Evolutionary conservation across 345 rosid genomes (phyloP).

Genomic region (Eucalyptus guilfoylei): DNA sequence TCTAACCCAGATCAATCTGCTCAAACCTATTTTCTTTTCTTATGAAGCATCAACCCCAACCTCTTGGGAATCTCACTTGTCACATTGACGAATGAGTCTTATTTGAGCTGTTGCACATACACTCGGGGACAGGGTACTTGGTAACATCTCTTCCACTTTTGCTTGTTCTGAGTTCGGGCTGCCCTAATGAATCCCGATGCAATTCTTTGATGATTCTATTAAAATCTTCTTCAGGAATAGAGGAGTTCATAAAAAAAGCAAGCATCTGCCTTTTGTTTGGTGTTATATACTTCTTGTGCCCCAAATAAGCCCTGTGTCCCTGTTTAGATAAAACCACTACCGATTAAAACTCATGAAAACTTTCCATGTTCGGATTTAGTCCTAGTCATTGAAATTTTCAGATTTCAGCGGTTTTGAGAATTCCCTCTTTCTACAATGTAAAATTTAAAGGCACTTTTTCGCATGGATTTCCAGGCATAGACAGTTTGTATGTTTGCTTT

Average conservation of each 20-base stretch:
- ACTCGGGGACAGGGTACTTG: slow-evolving; percentile 79
- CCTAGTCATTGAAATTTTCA: neutral
- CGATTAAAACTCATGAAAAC: neutral
- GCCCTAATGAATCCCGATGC: slow-evolving; percentile 75
- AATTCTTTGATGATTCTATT: slow-evolving; percentile 47
- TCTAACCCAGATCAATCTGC: neutral
- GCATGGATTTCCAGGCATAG: neutral
- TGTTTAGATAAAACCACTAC: slow-evolving; percentile 1
- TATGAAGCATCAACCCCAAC: neutral
- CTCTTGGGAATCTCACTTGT: neutral
- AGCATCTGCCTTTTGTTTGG: slow-evolving; percentile 96
- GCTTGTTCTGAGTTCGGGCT: slow-evolving; percentile 65
- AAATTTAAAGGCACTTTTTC: neutral
- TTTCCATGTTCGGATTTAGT: neutral
- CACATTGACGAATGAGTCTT: neutral
- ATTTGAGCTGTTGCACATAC: slow-evolving; percentile 54
- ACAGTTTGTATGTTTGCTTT: neutral
- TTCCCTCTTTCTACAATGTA: neutral
- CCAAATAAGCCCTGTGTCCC: slow-evolving; percentile 30
- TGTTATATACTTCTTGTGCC: slow-evolving; percentile 60
- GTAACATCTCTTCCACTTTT: slow-evolving; percentile 80
- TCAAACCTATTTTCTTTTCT: neutral
- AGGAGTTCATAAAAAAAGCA: slow-evolving; percentile 55
- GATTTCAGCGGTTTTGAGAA: neutral
- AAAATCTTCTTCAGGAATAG: slow-evolving; percentile 66